Base-by-base conservation (phyloP, 257 asterid genomes). In the Solanum tarijense region DNA sequence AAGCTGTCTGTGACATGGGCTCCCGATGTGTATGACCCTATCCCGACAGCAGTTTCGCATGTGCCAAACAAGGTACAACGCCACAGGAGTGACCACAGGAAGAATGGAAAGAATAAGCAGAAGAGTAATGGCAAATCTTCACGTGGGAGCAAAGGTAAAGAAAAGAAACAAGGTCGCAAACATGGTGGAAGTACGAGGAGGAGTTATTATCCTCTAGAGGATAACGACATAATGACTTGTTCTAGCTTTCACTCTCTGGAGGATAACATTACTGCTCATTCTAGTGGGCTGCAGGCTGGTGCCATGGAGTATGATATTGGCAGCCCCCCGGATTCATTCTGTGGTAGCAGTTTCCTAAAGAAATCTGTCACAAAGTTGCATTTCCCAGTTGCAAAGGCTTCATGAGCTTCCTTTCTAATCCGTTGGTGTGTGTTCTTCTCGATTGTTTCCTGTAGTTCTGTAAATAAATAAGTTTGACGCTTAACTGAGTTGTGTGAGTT, bases 1-100 rank as follows among this genome's bases (percentile, higher is more conserved):
- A 94, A 91, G 90, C 93, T 92, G 76, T 83, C 94, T 0, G 99
- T 97, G 52, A 91, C 92, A 43, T 96, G 99, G 99, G 98, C 98
- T 16, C 95, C 98, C 1, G 98, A 95, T 74, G 99, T 97, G 88
- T 96, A 97, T 21, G 99, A 97, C 90, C 99, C 99, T 58, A 41
- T 91, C 89, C 98, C 99, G 38, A 92, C 98, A 32, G 88, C 99
- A 11, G 96, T 89, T 43, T 97, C 99, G 1, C 99, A 96, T 83
- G 94, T 92, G 25, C 96, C 98, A 71, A 90, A 83, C 85, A 95
- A 90, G 90, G 91, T 87, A 83, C 96, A 90, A 16, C 93, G 91
- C 43, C 84, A 90, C 89, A 95, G 92, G 88, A 91, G 90, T 32
- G 91, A 92, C 48, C 71, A 91, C 90, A 96, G 89, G 91, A 97